A percentile compares a stretch with the other conserved stretches of the same genome.
phyloP scores from a whole-genome alignment of 148 eudicot genomes.

The Diospyros kaki region DNA sequence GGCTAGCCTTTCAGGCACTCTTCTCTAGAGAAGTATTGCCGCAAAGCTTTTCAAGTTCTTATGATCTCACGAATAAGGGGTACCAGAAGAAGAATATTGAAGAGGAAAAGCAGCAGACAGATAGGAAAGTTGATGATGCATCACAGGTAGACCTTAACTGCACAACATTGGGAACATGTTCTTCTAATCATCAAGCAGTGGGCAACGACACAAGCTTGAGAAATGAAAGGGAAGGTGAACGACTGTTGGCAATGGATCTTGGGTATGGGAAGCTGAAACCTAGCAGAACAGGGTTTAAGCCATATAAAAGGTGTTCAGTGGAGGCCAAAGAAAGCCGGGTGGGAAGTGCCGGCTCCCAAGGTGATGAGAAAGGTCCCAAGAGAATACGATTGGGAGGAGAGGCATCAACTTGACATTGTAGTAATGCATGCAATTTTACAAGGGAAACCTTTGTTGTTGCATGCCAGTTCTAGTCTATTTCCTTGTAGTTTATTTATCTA shows the following conservation, averaged over 20 bases:
- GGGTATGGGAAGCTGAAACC: constrained; percentile 49
- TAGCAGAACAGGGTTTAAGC: constrained; percentile 81
- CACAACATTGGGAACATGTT: constrained; percentile 34
- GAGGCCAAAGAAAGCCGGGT: constrained; percentile 66
- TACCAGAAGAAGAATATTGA: constrained; percentile 15
- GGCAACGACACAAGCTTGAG: constrained; percentile 24
- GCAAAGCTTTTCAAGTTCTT: constrained; percentile 81
- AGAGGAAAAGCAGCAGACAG: constrained; percentile 21
- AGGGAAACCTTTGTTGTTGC: constrained; percentile 24
- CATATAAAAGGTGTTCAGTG: constrained; percentile 85
- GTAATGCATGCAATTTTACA: constrained; percentile 20
- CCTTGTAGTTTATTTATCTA: constrained; percentile 10
- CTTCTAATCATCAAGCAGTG: constrained; percentile 27
- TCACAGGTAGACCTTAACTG: constrained; percentile 49
- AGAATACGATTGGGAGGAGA: constrained; percentile 74
- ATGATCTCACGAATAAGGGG: constrained; percentile 25
- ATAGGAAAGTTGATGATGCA: constrained; percentile 26
- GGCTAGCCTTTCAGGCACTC: constrained; percentile 79
- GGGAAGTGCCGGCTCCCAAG: constrained; percentile 36
- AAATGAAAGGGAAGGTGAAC: constrained; percentile 22
- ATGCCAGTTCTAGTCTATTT: constrained; percentile 12
- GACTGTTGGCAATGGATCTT: constrained; percentile 33
- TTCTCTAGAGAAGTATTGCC: constrained; percentile 77
- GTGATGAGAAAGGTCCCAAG: constrained; percentile 67
- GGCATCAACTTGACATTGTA: constrained; percentile 43